Base-by-base conservation (phyloP, 2,329 filamentous ascomycete species). In the Cladobotryum mycophilum region DNA sequence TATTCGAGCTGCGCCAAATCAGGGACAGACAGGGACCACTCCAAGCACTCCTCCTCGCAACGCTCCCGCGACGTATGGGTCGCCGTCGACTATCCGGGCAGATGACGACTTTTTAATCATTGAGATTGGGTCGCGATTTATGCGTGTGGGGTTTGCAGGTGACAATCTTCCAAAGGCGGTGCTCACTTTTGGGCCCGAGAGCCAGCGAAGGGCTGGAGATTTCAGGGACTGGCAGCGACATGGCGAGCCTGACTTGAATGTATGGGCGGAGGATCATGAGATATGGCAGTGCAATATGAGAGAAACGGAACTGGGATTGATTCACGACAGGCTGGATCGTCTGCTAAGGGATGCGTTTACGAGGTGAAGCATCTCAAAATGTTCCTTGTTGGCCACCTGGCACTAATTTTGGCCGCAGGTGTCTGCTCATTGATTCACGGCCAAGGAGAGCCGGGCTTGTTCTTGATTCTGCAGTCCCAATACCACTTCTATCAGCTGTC, bases 51-150 rank as follows among this genome's bases (percentile, higher is more conserved):
- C 81, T 50, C 65, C 77, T 56, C 72, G 79, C 55, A 65, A 72
- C 61, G 68, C 80, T 59, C 64, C 82, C 33, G 71, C 81, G 45
- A 67, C 74, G 33, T 80, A 83, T 62, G 75, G 81, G 57, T 79
- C 80, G 42, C 74, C 82, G 57, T 79, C 82, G 53, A 69, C 82
- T 61, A 67, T 87, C 58, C 75, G 84, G 61, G 72, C 85, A 61
- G 90, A 96, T 60, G 93, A 99, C 62, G 93, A 96, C 58, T 76
- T 85, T 6, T 70, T 96, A 5, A 79, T 99, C 40, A 75, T 96
- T 47, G 90, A 97, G 65, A 67, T 97, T 35, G 91, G 90, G 1
- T 80, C 88, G 9, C 81, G 92, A 18, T 86, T 83, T 67, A 67
- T 97, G 22, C 82, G 86, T 41, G 85, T 86, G 9, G 93, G 93